Conservation (phyloP, 805 yeast species). For the Kuraishia borneana region DNA sequence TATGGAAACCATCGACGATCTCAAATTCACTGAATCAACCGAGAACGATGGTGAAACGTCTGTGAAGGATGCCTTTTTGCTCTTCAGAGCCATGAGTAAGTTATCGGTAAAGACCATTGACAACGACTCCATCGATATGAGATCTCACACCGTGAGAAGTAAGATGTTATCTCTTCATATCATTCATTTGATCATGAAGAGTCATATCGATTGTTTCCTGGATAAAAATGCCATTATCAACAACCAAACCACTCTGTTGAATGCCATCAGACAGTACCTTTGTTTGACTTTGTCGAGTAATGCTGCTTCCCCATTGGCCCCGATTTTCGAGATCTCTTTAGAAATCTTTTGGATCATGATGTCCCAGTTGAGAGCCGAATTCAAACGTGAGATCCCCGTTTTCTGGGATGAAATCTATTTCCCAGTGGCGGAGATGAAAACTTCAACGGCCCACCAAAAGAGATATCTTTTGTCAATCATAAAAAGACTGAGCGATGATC, state of each 20-base stretch:
- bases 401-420: constrained; percentile 87
- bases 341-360: constrained; percentile 91
- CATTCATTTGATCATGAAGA: constrained; percentile 73
- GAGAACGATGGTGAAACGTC: constrained; percentile 47
- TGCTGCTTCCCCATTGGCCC: constrained; percentile 84
- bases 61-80: constrained; percentile 83
- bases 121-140: constrained; percentile 65
- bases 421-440: constrained; percentile 85
- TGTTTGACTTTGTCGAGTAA: constrained; percentile 79
- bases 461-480: constrained; percentile 75
- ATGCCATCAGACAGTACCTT: constrained; percentile 74
- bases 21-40: constrained; percentile 36
- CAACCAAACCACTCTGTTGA: constrained; percentile 53
- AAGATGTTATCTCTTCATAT: constrained; percentile 82
- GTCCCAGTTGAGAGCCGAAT: constrained; percentile 73
- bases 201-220: constrained; percentile 74
- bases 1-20: constrained; percentile 48
- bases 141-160: constrained; percentile 87
- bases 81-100: constrained; percentile 92
- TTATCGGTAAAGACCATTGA: constrained; percentile 80
- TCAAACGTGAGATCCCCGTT: constrained; percentile 89
- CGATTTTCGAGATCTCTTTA: constrained; percentile 82
- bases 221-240: constrained; percentile 46
- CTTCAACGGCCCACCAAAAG: constrained; percentile 89
- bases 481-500: constrained; percentile 76